These are phyloP conservation scores for Leccinum barrowsii DNA, from an alignment of 768 basidiomycete genomes.

Conservation along the genomic window DNA sequence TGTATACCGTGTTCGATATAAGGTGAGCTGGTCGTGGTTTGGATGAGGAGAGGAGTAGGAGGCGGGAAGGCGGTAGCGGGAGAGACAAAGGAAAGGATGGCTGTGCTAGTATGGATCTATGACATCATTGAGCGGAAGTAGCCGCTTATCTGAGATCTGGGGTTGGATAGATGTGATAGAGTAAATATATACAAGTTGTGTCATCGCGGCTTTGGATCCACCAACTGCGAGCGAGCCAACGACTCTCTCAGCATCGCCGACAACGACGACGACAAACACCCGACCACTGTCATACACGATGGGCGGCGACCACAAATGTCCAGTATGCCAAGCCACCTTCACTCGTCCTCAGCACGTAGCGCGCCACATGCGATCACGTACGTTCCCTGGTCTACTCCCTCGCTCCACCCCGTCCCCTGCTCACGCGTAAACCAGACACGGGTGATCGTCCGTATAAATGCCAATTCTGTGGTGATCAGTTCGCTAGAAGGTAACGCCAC, in stretches of 20 bases:
- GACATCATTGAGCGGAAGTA: conserved; percentile 30
- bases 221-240: conserved; percentile 19
- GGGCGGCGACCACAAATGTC: conserved; percentile 84
- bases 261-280: conserved; percentile 1
- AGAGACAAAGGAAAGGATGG: background rate
- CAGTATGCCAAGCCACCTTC: conserved; percentile 84
- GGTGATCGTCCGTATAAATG: conserved; percentile 90
- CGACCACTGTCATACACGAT: conserved; percentile 33
- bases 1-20: background rate
- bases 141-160: conserved; percentile 35
- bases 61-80: background rate
- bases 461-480: conserved; percentile 84
- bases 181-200: conserved; percentile 39
- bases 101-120: conserved; percentile 12
- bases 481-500: conserved; percentile 66
- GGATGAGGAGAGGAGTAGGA: background rate
- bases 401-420: conserved; percentile 20
- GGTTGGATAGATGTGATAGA: conserved; percentile 23
- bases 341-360: conserved; percentile 89
- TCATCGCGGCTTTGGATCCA: conserved; percentile 31
- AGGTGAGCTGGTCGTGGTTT: background rate
- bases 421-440: conserved; percentile 52
- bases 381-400: conserved; percentile 32
- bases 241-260: conserved; percentile 17
- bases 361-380: conserved; percentile 87